These are phyloP conservation scores for Evernia prunastri DNA, from an alignment of 495 filamentous ascomycete genomes.

Conservation along the genomic window DNA sequence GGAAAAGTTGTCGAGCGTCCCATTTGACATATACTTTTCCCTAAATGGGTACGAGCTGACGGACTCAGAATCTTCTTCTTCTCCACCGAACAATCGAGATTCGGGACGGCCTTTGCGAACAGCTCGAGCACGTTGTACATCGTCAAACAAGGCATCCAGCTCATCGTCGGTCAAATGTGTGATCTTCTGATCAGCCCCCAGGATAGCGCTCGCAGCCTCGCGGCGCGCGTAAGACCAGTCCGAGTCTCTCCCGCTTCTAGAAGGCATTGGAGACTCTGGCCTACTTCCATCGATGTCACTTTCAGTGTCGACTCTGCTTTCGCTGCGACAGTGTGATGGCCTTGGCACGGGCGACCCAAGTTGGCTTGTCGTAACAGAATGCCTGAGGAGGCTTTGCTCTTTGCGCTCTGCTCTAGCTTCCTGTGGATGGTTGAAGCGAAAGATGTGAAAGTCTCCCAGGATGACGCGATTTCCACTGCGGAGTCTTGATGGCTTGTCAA, in stretches of 20 bases:
- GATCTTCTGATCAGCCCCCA: constrained; percentile 90
- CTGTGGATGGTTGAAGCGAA: constrained; percentile 95
- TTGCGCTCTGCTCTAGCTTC: constrained; percentile 91
- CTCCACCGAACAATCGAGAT: constrained; percentile 44
- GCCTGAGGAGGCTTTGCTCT: constrained; percentile 79
- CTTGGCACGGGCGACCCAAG: constrained; percentile 66
- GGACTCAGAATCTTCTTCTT: constrained; percentile 87
- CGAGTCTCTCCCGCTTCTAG: constrained; percentile 66
- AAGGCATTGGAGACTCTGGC: constrained; percentile 72
- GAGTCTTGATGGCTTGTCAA: constrained; percentile 73
- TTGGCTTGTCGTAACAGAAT: constrained; percentile 79
- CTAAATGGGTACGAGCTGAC: constrained; percentile 78
- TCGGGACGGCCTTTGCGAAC: constrained; percentile 64
- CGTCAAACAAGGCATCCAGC: constrained; percentile 88
- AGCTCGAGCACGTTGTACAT: constrained; percentile 82
- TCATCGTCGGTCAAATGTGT: constrained; percentile 86
- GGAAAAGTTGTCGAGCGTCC: constrained; percentile 94
- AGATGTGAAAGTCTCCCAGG: constrained; percentile 97
- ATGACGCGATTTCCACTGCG: constrained; percentile 93
- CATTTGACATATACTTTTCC: constrained; percentile 95
- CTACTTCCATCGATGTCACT: constrained; percentile 62
- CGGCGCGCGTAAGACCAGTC: constrained; percentile 94
- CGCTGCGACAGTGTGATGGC: constrained; percentile 64
- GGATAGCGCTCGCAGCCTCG: constrained; percentile 83
- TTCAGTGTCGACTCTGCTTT: constrained; percentile 70